A percentile compares a stretch with the other conserved stretches of the same genome.
Conservation (phyloP, 2,329 filamentous ascomycete genomes). For the Chrysoporthe deuterocubensis region DNA sequence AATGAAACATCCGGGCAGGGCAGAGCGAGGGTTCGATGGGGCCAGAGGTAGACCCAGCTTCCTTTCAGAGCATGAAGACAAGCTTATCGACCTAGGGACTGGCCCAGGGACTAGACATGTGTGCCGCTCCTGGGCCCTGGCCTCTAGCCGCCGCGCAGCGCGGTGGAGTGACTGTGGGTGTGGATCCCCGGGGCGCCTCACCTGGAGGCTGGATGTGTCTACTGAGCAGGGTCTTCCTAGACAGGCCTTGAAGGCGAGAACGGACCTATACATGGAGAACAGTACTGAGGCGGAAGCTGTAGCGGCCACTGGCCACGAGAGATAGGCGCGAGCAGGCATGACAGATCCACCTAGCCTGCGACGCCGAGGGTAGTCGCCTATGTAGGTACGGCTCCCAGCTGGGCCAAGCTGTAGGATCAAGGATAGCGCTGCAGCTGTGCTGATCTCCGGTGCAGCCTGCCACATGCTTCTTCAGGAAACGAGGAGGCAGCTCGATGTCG, state of each 20-base stretch:
- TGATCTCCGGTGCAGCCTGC: slow-evolving; percentile 7
- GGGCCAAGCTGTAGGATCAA: neutral
- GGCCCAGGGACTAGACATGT: neutral
- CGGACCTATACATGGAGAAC: no score
- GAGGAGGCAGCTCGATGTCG: neutral
- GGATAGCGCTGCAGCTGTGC: no score
- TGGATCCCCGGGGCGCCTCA: slow-evolving; percentile 15
- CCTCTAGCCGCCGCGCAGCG: neutral
- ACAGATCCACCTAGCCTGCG: slow-evolving; percentile 10
- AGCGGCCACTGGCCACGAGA: neutral
- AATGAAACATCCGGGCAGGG: slow-evolving; percentile 20
- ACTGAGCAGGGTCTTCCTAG: neutral
- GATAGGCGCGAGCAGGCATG: neutral
- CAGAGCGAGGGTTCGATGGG: neutral
- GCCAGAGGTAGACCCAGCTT: slow-evolving; percentile 15
- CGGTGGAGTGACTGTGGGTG: neutral
- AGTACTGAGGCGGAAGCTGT: no score
- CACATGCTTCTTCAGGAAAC: slow-evolving; percentile 19
- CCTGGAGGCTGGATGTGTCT: neutral
- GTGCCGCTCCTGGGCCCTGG: neutral
- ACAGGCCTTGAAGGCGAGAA: neutral
- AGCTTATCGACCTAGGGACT: slow-evolving; percentile 3
- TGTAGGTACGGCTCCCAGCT: neutral
- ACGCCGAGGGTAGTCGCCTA: neutral
- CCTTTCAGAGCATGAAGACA: slow-evolving; percentile 7